Evolutionary conservation across 1,139 yeast genomes (phyloP).

Genomic region (Blastobotrys illinoisensis): DNA sequence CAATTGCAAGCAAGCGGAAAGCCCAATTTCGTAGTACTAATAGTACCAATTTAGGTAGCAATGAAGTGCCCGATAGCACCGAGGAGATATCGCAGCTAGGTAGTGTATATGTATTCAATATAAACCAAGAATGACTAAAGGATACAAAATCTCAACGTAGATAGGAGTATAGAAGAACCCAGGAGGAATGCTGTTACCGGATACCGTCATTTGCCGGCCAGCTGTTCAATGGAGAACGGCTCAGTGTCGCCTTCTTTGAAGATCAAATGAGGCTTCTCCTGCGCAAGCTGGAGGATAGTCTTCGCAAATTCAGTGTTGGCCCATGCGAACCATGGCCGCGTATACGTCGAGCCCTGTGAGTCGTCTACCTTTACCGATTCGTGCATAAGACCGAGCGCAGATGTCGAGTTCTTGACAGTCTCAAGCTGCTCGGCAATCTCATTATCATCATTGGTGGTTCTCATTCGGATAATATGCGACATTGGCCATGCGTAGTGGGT

Average conservation of each 20-base stretch:
- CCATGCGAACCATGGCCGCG: slow-evolving; percentile 92
- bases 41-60: too few relatives aligned
- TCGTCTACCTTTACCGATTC: slow-evolving; percentile 70
- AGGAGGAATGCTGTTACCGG: background rate
- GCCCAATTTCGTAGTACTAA: too few relatives aligned
- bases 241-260: slow-evolving; percentile 36
- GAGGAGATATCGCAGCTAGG: too few relatives aligned
- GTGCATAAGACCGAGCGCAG: slow-evolving; percentile 75
- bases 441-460: slow-evolving; percentile 66
- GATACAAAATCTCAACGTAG: background rate
- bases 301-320: slow-evolving; percentile 88
- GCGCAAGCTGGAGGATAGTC: slow-evolving; percentile 69
- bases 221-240: background rate
- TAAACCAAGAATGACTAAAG: background rate
- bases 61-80: too few relatives aligned
- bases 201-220: background rate
- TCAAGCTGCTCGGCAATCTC: slow-evolving; percentile 54
- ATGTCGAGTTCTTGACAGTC: slow-evolving; percentile 58
- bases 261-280: slow-evolving; percentile 66
- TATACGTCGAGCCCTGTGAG: slow-evolving; percentile 32
- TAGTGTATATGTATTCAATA: too few relatives aligned
- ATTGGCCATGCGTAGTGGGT: slow-evolving; percentile 84
- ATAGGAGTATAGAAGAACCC: background rate
- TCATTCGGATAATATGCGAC: slow-evolving; percentile 66
- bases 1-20: too few relatives aligned